These are phyloP conservation scores for Colletotrichum musicola DNA, from an alignment of 2,329 filamentous ascomycete genomes.

Conservation along the genomic window DNA sequence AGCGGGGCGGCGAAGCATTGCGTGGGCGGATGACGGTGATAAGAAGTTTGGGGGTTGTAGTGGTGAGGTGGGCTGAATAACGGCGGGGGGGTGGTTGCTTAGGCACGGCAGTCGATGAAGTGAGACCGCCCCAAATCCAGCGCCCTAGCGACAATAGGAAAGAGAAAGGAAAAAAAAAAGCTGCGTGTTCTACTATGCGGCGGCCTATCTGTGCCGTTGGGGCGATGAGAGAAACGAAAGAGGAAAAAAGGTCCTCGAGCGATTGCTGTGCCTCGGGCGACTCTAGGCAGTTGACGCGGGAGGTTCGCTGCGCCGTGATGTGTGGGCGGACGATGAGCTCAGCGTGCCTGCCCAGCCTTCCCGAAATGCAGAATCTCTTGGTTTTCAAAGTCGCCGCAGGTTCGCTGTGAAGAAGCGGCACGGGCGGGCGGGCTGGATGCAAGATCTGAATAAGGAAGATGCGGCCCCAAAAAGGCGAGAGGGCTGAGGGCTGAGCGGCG, in stretches of 20 bases:
- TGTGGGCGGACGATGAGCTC: too few relatives aligned
- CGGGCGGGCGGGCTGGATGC: neutral
- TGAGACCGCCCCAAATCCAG: too few relatives aligned
- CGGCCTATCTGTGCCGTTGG: neutral
- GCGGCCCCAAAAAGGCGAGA: neutral
- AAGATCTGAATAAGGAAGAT: neutral
- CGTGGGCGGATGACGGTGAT: conserved; percentile 27
- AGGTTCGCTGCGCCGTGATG: too few relatives aligned
- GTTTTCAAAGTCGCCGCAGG: neutral
- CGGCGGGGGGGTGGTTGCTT: neutral
- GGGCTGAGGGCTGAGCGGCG: too few relatives aligned
- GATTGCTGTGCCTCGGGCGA: neutral
- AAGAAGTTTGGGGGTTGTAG: neutral
- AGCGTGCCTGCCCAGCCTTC: too few relatives aligned
- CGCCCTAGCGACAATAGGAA: too few relatives aligned
- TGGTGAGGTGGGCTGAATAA: neutral
- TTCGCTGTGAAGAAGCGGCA: neutral
- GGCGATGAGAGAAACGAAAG: neutral
- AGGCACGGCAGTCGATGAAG: too few relatives aligned
- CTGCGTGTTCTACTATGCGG: neutral
- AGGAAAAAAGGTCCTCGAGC: too few relatives aligned
- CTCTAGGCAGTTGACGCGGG: neutral
- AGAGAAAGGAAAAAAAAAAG: too few relatives aligned
- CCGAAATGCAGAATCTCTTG: neutral
- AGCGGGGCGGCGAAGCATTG: conserved; percentile 75